phyloP scores from a whole-genome alignment of 2,329 filamentous ascomycete species.

The Botrytis porri region DNA sequence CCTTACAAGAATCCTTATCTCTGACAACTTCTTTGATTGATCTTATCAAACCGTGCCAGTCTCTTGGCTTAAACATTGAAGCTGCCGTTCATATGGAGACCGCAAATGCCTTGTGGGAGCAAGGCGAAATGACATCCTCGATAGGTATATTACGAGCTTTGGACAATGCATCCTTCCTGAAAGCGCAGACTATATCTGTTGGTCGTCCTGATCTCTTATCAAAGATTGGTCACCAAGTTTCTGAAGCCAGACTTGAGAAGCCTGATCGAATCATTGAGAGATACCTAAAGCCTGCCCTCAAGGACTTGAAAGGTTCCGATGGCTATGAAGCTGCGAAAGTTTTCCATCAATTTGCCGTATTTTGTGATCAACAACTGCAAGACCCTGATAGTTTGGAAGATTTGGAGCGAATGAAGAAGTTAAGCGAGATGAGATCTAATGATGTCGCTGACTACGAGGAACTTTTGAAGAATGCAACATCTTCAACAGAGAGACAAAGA shows the following conservation, averaged over 20 bases:
- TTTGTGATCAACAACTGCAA: conserved; percentile 92
- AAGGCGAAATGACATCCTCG: conserved; percentile 84
- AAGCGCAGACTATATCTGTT: conserved; percentile 67
- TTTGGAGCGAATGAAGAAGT: conserved; percentile 71
- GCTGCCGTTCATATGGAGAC: conserved; percentile 76
- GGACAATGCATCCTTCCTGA: conserved; percentile 57
- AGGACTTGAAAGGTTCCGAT: conserved; percentile 67
- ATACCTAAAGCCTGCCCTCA: conserved; percentile 81
- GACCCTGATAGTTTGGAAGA: conserved; percentile 84
- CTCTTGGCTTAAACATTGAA: conserved; percentile 72
- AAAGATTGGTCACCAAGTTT: conserved; percentile 83
- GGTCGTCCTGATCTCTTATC: conserved; percentile 78
- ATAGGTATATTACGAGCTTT: conserved; percentile 84
- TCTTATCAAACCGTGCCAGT: conserved; percentile 66
- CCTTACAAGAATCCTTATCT: conserved; percentile 82
- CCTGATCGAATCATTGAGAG: conserved; percentile 84
- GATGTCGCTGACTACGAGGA: conserved; percentile 74
- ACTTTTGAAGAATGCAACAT: conserved; percentile 45
- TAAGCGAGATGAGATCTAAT: conserved; percentile 75
- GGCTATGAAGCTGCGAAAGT: conserved; percentile 80
- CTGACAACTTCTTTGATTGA: conserved; percentile 80
- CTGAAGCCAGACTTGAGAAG: conserved; percentile 84
- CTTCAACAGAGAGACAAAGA: conserved; percentile 51
- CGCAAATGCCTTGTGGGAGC: conserved; percentile 89
- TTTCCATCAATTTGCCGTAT: conserved; percentile 90